Conservation (phyloP, 176 grass and related monocot species). For the Avena atlantica region DNA sequence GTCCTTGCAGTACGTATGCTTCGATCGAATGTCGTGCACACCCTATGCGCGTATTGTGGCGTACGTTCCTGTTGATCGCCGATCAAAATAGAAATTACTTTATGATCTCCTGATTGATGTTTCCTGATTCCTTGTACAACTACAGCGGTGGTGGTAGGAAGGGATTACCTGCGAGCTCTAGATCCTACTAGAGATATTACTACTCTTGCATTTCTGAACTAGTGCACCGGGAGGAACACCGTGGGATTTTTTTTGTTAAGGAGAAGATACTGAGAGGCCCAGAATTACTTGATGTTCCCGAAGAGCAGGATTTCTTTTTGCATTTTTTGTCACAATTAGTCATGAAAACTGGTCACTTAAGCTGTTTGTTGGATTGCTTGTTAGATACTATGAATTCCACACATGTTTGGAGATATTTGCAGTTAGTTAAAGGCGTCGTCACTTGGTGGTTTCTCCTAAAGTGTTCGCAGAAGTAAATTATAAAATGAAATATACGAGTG, state of each 20-base stretch:
- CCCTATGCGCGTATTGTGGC: neutral
- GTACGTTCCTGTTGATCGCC: neutral
- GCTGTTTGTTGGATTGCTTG: conserved; percentile 8
- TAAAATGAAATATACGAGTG: neutral
- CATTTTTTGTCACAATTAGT: neutral
- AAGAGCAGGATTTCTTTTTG: neutral
- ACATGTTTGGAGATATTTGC: neutral
- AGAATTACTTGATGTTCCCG: neutral
- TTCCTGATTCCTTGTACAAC: neutral
- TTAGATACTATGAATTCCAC: neutral
- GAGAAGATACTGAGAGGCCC: neutral
- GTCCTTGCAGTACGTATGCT: neutral
- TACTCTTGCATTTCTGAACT: conserved; percentile 15
- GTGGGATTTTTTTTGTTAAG: no score
- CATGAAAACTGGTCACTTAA: neutral
- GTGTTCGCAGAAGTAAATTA: neutral
- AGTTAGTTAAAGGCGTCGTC: neutral
- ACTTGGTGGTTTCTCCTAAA: neutral
- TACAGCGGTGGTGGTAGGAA: neutral
- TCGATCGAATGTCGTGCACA: neutral
- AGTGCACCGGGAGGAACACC: neutral
- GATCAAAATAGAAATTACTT: neutral
- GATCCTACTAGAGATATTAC: conserved; percentile 4
- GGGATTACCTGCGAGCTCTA: neutral
- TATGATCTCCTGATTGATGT: neutral